Percentiles rank a stretch among this genome's conserved stretches.
Conservation (phyloP, 2,329 filamentous ascomycete genomes). For the Conoideocrella luteorostrata region DNA sequence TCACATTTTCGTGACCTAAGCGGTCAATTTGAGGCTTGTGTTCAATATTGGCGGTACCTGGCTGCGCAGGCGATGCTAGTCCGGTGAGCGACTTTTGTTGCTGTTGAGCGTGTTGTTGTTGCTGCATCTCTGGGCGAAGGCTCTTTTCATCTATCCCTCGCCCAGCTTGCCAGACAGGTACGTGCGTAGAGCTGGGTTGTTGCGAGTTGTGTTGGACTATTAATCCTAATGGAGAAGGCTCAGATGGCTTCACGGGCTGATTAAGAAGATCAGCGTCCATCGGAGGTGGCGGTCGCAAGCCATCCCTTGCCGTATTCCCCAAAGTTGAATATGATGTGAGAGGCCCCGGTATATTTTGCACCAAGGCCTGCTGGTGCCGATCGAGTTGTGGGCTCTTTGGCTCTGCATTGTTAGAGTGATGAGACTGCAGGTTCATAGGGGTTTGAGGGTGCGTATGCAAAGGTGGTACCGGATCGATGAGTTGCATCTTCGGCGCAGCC, state of each 20-base stretch:
- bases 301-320: neutral
- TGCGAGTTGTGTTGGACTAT: neutral
- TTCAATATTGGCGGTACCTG: neutral
- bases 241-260: neutral
- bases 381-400: neutral
- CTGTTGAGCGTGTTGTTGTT: too few relatives aligned
- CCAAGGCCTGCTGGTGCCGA: neutral
- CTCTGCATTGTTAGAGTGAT: neutral
- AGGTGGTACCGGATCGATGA: neutral
- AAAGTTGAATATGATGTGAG: neutral
- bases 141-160: neutral
- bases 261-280: neutral
- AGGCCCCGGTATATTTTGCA: neutral
- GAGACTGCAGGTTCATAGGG: neutral
- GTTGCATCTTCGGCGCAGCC: slow-evolving; percentile 13
- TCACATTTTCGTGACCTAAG: neutral
- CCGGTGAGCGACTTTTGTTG: too few relatives aligned
- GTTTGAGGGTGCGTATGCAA: neutral
- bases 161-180: neutral
- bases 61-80: neutral
- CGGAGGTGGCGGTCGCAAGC: neutral
- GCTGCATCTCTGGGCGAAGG: too few relatives aligned
- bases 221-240: neutral
- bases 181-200: neutral
- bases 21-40: neutral